phyloP scores from a whole-genome alignment of 768 basidiomycete species.

The Boletus patriciae region DNA sequence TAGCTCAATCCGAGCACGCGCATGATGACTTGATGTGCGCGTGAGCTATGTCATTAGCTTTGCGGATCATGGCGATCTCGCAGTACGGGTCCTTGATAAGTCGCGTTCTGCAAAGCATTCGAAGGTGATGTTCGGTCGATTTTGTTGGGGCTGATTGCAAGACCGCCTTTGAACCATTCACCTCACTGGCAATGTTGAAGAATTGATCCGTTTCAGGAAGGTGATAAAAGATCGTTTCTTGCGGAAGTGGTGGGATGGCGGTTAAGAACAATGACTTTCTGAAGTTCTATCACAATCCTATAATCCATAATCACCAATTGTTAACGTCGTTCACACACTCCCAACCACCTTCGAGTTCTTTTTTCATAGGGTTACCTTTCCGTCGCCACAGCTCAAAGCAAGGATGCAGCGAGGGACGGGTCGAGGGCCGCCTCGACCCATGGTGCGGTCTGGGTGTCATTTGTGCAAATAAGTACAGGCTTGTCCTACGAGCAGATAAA shows the following conservation, averaged over 20 bases:
- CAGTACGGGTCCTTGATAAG: conserved; percentile 64
- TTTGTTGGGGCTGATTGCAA: conserved; percentile 2
- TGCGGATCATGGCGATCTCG: conserved; percentile 74
- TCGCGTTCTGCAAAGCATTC: conserved; percentile 78
- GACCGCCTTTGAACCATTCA: conserved; percentile 6
- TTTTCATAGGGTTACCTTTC: conserved; percentile 98
- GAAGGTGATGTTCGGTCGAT: conserved; percentile 53
- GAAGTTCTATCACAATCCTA: too few species aligned
- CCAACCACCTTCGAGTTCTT: conserved; percentile 90
- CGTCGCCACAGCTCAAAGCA: conserved; percentile 96
- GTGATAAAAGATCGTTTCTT: conserved; percentile 46
- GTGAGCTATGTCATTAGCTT: conserved; percentile 86
- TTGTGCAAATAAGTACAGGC: too few species aligned
- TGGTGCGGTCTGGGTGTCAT: too few species aligned
- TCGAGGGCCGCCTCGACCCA: too few species aligned
- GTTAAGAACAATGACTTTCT: too few species aligned
- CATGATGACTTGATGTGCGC: conserved; percentile 93
- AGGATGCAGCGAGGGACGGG: too few species aligned
- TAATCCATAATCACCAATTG: too few species aligned
- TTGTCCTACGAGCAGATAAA: too few species aligned
- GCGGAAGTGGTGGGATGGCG: too few species aligned
- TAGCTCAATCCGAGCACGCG: conserved; percentile 68
- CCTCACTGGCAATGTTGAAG: conserved; percentile 10
- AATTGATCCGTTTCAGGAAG: conserved; percentile 46
- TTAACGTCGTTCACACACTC: conserved; percentile 70